Evolutionary conservation across 2,329 filamentous ascomycete genomes (phyloP).

Genomic region (Xylariaceae sp.): DNA sequence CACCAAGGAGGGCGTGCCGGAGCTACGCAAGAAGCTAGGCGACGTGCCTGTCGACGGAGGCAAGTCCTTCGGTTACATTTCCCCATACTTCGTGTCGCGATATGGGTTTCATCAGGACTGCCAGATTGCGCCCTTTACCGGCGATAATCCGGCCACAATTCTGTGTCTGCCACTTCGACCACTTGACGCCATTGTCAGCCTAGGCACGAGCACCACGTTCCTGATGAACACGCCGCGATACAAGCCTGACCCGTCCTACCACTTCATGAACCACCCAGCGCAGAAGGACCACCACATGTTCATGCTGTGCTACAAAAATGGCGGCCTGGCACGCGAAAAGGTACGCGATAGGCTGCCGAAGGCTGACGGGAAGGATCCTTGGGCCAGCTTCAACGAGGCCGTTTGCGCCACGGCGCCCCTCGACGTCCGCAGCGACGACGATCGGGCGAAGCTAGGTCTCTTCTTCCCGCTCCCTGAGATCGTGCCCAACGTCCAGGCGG

Average conservation of each 20-base stretch:
- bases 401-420: conserved; percentile 67
- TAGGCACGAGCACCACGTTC: conserved; percentile 95
- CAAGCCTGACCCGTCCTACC: conserved; percentile 83
- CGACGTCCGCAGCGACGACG: conserved; percentile 49
- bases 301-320: conserved; percentile 99
- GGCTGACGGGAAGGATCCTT: conserved; percentile 41
- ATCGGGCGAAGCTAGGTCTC: conserved; percentile 78
- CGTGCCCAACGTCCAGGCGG: conserved; percentile 82
- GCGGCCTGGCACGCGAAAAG: conserved; percentile 84
- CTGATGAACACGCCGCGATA: conserved; percentile 95
- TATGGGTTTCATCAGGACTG: conserved; percentile 76
- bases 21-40: conserved; percentile 75
- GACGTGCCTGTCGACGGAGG: conserved; percentile 77
- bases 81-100: conserved; percentile 70
- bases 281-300: conserved; percentile 95
- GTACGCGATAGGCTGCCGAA: conserved; percentile 74
- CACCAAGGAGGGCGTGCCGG: conserved; percentile 49
- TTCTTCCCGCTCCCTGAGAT: conserved; percentile 96
- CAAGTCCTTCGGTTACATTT: conserved; percentile 69
- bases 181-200: conserved; percentile 87
- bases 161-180: conserved; percentile 82
- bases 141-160: conserved; percentile 95
- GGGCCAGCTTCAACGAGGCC: conserved; percentile 75
- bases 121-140: conserved; percentile 80
- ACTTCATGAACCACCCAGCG: conserved; percentile 98